Evolutionary conservation across 2,329 filamentous ascomycete species (phyloP).

Genomic region (Myriosclerotinia scirpicola): DNA sequence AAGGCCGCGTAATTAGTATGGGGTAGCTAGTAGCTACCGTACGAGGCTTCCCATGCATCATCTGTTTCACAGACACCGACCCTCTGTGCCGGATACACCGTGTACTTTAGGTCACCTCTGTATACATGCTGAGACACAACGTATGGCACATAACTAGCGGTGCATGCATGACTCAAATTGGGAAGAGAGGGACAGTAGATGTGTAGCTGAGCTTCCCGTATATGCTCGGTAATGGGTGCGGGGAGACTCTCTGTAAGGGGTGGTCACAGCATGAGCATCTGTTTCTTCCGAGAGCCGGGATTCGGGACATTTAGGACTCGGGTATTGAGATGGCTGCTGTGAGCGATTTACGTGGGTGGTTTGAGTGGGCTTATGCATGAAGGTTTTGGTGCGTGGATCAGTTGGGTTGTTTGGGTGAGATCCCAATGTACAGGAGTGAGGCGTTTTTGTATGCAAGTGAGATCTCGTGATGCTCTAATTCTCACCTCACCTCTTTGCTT

Average conservation of each 20-base stretch:
- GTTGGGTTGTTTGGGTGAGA: background rate
- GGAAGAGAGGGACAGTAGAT: background rate
- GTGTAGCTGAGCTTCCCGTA: background rate
- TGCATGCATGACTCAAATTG: too few species aligned
- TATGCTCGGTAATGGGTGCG: background rate
- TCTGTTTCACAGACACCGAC: background rate
- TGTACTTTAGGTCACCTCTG: background rate
- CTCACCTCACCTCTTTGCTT: background rate
- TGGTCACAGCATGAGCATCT: background rate
- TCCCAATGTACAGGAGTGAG: background rate
- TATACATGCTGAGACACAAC: background rate
- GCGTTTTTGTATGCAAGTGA: background rate
- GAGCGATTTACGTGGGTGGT: background rate
- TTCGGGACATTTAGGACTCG: background rate
- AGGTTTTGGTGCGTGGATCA: background rate
- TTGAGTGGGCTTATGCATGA: background rate
- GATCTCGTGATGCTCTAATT: constrained; percentile 5
- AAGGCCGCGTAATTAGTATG: background rate
- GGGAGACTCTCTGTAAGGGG: background rate
- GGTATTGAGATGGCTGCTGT: background rate
- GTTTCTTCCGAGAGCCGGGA: background rate
- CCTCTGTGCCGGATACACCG: background rate
- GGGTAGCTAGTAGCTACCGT: too few species aligned
- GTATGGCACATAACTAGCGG: background rate
- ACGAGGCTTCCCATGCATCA: background rate